Conservation (phyloP, 192 early-diverging fungal genomes). For the Entomortierella parvispora region DNA sequence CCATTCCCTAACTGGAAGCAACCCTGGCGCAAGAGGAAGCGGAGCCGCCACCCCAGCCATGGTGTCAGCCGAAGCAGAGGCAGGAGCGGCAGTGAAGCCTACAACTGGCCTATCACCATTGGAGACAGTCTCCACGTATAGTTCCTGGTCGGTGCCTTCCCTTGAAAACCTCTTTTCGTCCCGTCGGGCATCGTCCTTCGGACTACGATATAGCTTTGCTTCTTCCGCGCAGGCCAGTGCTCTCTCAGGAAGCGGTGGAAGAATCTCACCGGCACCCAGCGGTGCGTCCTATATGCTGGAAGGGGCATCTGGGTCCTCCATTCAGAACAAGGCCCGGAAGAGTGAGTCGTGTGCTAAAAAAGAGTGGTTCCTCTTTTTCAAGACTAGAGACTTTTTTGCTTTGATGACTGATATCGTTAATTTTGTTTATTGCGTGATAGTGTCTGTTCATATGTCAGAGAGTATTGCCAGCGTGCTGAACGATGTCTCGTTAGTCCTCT, state of each 20-base stretch:
- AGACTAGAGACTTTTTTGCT: not conserved
- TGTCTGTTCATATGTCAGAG: constrained; percentile 38
- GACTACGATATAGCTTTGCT: constrained; percentile 17
- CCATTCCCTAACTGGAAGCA: too few species aligned
- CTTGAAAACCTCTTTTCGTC: constrained; percentile 27
- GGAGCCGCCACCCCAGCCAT: too few species aligned
- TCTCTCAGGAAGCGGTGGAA: not conserved
- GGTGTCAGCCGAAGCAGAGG: too few species aligned
- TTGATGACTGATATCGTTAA: not conserved
- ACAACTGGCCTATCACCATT: too few species aligned
- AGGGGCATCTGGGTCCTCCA: constrained; percentile 11
- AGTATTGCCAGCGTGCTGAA: constrained; percentile 28
- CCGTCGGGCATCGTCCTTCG: constrained; percentile 27
- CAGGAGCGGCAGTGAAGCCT: too few species aligned
- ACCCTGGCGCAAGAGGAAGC: too few species aligned
- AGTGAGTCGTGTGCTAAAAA: constrained; percentile 7
- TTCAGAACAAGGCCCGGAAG: constrained; percentile 30
- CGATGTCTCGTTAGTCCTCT: constrained; percentile 32
- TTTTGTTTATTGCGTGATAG: not conserved
- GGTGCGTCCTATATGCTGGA: constrained; percentile 36
- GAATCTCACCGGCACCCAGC: constrained; percentile 28
- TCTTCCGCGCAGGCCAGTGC: not conserved
- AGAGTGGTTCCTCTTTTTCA: not conserved
- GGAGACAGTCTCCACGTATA: constrained; percentile 2
- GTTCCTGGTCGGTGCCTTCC: constrained; percentile 37